These are phyloP conservation scores for Cyamopsis tetragonoloba DNA, from an alignment of 306 rosid genomes.

Conservation along the genomic window DNA sequence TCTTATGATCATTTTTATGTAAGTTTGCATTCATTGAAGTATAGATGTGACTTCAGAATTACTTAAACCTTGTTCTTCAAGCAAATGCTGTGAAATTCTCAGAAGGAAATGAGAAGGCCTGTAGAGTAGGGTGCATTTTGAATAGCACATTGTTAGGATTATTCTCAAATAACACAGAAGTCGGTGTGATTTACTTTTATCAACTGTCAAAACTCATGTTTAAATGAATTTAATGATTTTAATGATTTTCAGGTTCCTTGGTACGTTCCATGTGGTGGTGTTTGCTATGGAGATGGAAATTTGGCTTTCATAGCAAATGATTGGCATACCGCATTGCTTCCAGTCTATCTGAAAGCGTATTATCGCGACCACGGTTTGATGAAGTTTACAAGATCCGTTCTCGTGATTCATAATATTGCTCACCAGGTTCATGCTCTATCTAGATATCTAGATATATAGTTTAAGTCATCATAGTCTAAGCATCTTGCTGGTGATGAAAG, in stretches of 20 bases:
- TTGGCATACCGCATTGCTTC: constrained; percentile 96
- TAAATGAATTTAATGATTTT: constrained; percentile 21
- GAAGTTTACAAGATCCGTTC: constrained; percentile 71
- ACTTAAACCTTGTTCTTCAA: background rate
- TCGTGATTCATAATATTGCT: constrained; percentile 98
- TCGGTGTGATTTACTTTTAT: background rate
- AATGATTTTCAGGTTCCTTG: constrained; percentile 78
- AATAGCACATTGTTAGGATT: constrained; percentile 13
- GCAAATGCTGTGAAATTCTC: background rate
- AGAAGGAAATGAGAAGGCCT: background rate
- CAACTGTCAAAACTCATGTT: background rate
- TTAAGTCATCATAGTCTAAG: background rate
- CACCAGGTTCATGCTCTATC: constrained; percentile 67
- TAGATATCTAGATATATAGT: background rate
- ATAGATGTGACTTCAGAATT: background rate
- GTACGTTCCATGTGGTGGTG: constrained; percentile 94
- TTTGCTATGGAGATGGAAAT: constrained; percentile 98
- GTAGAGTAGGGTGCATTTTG: background rate
- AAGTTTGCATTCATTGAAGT: background rate
- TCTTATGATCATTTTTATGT: background rate
- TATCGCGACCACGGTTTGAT: constrained; percentile 84
- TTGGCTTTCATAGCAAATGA: constrained; percentile 92
- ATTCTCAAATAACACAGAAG: background rate
- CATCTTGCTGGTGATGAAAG: background rate
- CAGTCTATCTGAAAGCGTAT: constrained; percentile 85